Base-by-base conservation (phyloP, 257 asterid species). In the Nyctanthes arbortristis region DNA sequence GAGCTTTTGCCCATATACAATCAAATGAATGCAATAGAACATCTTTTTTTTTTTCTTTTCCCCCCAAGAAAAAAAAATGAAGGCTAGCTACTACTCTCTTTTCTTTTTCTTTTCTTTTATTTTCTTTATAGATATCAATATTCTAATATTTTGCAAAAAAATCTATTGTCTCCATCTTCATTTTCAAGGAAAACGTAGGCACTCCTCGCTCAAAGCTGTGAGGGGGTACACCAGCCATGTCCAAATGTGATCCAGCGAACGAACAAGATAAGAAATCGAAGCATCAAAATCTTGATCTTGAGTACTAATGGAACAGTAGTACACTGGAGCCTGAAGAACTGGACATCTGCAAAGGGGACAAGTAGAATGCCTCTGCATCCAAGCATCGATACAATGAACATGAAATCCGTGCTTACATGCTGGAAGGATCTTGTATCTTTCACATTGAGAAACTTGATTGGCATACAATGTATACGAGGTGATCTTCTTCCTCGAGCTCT, bases 321-420 rank as follows among this genome's bases (percentile, higher is more conserved):
- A 13, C 13, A 24, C 9, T 7, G 30, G 16, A 22, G 29, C 10
- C 16, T 10, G 59, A 52, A n/a, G 59, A 52, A 52, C 16, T 24
- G 59, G 59, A 52, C 59, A 52, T 27, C 59, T 52, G n/a, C 59
- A 52, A 22, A 52, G 13, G 59, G 59, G 59, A 22, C 59, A 52
- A 12, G 59, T 22, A 8, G 59, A 52, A 52, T 52, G 30, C 31
- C 29, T 24, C 7, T 22, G 30, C 30, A 24, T 29, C 59, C 59
- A 52, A 9, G 59, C 59, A 52, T 52, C 31, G 3, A 52, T 52
- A 22, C 59, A 52, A 24, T 52, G 9, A 24, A 52, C 59, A 10
- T 52, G 59, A 52, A 52, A 52, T 52, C 59, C 59, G 10, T 52
- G 59, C 59, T 52, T 52, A 31, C 59, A 52, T 52, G 59, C 10